A percentile compares a stretch with the other conserved stretches of the same genome.
Conservation (phyloP, 495 filamentous ascomycete genomes). For the Podospora pseudopauciseta region DNA sequence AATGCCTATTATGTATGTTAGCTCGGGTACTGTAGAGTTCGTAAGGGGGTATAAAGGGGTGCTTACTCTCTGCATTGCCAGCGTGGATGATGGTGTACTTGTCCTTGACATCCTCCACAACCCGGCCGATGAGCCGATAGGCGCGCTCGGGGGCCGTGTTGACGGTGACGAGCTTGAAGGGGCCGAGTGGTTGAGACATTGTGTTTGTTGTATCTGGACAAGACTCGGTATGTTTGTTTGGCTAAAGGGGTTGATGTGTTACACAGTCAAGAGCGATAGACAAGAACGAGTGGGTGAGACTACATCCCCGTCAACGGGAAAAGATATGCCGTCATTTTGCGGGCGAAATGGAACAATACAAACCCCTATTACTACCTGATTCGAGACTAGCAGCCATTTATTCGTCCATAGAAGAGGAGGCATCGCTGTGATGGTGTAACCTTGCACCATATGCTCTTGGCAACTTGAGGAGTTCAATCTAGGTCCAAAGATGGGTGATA, state of each 20-base stretch:
- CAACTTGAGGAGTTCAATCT: not conserved
- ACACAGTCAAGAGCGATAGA: not conserved
- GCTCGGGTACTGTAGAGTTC: not conserved
- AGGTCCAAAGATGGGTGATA: not conserved
- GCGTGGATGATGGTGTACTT: conserved; percentile 57
- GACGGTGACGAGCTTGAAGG: conserved; percentile 62
- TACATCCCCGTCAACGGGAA: not conserved
- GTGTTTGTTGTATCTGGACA: not conserved
- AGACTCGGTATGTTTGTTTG: not conserved
- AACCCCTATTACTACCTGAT: not conserved
- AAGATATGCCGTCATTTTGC: conserved; percentile 6
- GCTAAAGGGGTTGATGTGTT: not conserved
- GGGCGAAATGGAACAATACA: not conserved
- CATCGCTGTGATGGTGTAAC: not conserved
- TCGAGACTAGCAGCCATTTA: not conserved
- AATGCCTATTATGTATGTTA: conserved; percentile 20
- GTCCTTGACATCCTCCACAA: conserved; percentile 57
- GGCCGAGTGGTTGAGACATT: conserved; percentile 37
- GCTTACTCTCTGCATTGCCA: conserved; percentile 56
- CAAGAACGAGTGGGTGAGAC: not conserved
- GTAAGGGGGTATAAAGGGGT: not conserved
- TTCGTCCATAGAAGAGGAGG: not conserved
- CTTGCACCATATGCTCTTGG: not conserved
- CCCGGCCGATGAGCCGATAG: conserved; percentile 55
- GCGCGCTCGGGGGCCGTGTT: conserved; percentile 67